Conservation (phyloP, 345 rosid species). For the Nephelium lappaceum region DNA sequence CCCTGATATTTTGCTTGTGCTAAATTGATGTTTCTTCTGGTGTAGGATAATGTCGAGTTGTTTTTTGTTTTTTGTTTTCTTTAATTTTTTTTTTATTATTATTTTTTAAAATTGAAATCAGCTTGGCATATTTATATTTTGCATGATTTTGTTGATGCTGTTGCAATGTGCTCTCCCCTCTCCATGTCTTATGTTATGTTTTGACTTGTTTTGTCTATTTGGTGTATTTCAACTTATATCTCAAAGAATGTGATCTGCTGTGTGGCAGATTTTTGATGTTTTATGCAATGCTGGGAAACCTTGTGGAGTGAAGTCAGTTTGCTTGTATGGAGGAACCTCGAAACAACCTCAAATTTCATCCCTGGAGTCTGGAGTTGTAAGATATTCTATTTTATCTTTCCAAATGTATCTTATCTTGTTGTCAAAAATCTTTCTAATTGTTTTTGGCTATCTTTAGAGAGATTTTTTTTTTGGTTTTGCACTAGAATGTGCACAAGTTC, state of each 20-base stretch:
- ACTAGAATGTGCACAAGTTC: background rate
- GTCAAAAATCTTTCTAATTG: background rate
- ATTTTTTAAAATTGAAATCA: background rate
- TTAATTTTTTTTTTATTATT: no score
- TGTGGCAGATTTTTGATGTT: constrained; percentile 74
- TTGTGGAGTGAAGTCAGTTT: constrained; percentile 71
- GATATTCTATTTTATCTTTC: constrained; percentile 25
- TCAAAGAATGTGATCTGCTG: constrained; percentile 11
- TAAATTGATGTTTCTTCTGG: background rate
- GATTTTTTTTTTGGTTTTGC: background rate
- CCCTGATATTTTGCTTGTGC: background rate
- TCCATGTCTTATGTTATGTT: background rate
- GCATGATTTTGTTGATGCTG: background rate
- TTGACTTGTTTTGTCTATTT: background rate
- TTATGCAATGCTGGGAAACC: constrained; percentile 78
- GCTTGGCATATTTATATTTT: background rate
- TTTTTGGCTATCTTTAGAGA: background rate
- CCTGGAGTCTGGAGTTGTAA: constrained; percentile 79
- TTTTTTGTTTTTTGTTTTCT: no score
- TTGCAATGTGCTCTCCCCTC: background rate
- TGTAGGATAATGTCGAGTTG: background rate
- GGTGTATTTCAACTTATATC: background rate
- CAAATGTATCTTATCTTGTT: constrained; percentile 14
- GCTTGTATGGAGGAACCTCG: constrained; percentile 86
- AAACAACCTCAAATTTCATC: constrained; percentile 81